Evolutionary conservation across 495 filamentous ascomycete species (phyloP).

Genomic region (Aspergillus coremiiformis): DNA sequence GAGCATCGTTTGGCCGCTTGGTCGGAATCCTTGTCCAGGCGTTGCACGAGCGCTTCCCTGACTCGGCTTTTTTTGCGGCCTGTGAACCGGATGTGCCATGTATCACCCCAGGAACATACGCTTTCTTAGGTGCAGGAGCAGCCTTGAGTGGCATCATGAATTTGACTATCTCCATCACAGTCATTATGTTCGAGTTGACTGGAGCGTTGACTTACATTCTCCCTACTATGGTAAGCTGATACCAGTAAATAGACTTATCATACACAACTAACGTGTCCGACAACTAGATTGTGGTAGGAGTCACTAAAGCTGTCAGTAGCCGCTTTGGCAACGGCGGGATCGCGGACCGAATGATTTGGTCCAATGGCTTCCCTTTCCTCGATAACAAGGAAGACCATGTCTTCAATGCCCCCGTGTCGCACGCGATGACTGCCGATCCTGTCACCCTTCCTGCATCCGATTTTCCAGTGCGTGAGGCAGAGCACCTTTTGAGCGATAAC

Average conservation of each 20-base stretch:
- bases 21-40: constrained; percentile 92
- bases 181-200: constrained; percentile 98
- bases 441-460: constrained; percentile 70
- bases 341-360: constrained; percentile 98
- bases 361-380: constrained; percentile 94
- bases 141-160: constrained; percentile 98
- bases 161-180: constrained; percentile 89
- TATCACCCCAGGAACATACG: constrained; percentile 94
- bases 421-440: constrained; percentile 76
- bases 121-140: constrained; percentile 88
- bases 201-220: constrained; percentile 93
- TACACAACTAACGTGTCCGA: constrained; percentile 12
- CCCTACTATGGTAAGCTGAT: constrained; percentile 70
- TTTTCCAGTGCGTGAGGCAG: constrained; percentile 63
- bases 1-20: constrained; percentile 86
- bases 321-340: constrained; percentile 93
- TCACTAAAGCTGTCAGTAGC: constrained; percentile 90
- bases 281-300: constrained; percentile 80
- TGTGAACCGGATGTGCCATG: constrained; percentile 91
- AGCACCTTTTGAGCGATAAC: constrained; percentile 68
- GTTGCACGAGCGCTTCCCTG: constrained; percentile 73
- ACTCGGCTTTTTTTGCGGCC: constrained; percentile 74
- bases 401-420: constrained; percentile 90
- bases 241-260: background rate
- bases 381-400: constrained; percentile 98